Conservation (phyloP, 2,329 filamentous ascomycete genomes). For the Paramyrothecium roridum region DNA sequence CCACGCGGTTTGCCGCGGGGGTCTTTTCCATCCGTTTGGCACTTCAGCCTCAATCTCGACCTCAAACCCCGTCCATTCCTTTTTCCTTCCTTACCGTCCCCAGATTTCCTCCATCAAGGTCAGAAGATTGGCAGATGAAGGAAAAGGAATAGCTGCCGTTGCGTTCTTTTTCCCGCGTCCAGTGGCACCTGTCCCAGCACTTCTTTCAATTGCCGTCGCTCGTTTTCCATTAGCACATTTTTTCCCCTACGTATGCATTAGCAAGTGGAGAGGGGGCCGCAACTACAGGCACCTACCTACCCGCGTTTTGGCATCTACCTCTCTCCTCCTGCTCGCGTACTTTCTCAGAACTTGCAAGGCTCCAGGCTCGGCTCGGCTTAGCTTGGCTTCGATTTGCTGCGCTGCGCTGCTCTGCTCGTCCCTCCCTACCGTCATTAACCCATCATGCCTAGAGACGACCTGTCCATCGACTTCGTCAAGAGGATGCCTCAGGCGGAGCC, state of each 20-base stretch:
- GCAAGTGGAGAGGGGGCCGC: neutral
- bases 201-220: neutral
- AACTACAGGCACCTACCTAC: neutral
- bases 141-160: neutral
- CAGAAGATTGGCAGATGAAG: neutral
- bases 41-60: neutral
- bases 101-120: neutral
- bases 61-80: neutral
- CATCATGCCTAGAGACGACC: slow-evolving; percentile 70
- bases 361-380: neutral
- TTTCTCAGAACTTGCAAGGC: too few relatives aligned
- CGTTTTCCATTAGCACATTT: neutral
- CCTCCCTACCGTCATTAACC: slow-evolving; percentile 43
- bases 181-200: neutral
- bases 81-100: neutral
- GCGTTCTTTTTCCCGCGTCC: neutral
- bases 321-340: neutral
- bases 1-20: neutral
- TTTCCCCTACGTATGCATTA: neutral
- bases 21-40: neutral
- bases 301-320: neutral
- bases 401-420: slow-evolving; percentile 14
- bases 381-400: slow-evolving; percentile 8
- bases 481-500: slow-evolving; percentile 62
- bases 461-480: slow-evolving; percentile 67